These are phyloP conservation scores for Luvunga scandens DNA, from an alignment of 345 rosid species.

Conservation along the genomic window DNA sequence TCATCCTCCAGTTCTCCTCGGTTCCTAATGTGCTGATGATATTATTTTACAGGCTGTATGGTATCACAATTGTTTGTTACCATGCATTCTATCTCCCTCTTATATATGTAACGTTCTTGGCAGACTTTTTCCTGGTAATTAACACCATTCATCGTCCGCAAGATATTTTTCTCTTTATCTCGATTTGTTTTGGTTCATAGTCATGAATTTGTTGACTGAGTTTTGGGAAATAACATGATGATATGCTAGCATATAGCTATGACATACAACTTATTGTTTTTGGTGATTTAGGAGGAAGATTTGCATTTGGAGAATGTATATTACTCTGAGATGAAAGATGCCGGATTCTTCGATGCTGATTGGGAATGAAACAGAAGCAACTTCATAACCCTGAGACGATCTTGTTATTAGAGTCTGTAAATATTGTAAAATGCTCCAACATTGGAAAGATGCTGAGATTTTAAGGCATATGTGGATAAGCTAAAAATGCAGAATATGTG, in stretches of 20 bases:
- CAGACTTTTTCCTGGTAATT: constrained; percentile 89
- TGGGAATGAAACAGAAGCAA: constrained; percentile 54
- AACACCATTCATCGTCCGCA: not conserved
- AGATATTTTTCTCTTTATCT: not conserved
- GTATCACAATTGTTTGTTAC: constrained; percentile 62
- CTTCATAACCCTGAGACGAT: not conserved
- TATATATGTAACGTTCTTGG: constrained; percentile 65
- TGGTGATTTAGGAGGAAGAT: constrained; percentile 66
- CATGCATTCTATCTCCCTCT: constrained; percentile 87
- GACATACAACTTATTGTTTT: not conserved
- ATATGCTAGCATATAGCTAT: not conserved
- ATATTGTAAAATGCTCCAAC: constrained; percentile 8
- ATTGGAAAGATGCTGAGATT: not conserved
- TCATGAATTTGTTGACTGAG: not conserved
- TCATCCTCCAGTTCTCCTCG: not conserved
- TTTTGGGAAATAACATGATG: not conserved
- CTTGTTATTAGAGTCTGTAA: constrained; percentile 17
- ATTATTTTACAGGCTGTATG: constrained; percentile 64
- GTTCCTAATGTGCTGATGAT: not conserved
- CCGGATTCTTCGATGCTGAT: constrained; percentile 82
- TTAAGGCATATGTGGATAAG: not conserved
- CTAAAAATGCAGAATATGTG: not conserved
- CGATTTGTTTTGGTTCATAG: not conserved
- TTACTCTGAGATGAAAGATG: constrained; percentile 98
- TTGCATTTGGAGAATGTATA: constrained; percentile 72